Base-by-base conservation (phyloP, 2,329 filamentous ascomycete species). In the Phaeosphaeriaceae sp. region DNA sequence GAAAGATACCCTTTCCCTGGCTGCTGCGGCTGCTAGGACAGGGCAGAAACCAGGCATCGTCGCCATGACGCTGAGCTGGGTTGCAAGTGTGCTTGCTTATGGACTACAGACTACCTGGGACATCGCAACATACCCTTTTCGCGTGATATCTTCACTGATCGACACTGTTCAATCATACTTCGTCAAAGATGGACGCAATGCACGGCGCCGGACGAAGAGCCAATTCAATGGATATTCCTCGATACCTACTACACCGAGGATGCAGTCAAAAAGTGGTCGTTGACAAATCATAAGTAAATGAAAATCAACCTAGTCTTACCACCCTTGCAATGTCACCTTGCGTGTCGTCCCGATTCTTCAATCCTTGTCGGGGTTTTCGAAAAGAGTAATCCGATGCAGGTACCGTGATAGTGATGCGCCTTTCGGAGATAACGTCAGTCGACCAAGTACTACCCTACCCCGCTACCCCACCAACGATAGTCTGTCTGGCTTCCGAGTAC, bases 1-100 rank as follows among this genome's bases (percentile, higher is more conserved):
- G 15, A 87, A 89, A 61, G 93, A 97, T 69, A 90, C 92, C 3
- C 85, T 97, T 48, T 87, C 91, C 0, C 82, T 97, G n/a, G 92
- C 92, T 2, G 91, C 90, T 0, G 91, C 91, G 1, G 89, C 89
- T 10, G 78, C 75, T 22, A 67, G 75, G 32, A 74, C 70, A 3
- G 75, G 80, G 32, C 73, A 75, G 43, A 66, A 64, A 6, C 74
- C 77, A 5, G 75, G 78, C 5, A 47, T 79, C 6, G 47, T 76
- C 7, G 61, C 69, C 0, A 64, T 67, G 32, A 54, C 67, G 1
- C 49, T 77, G 13, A 73, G 66, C 13, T 78, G 75, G 74, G 42
- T 72, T 17, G 62, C 64, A 11, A 62, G 56, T 24, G 19, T 69
- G 0, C 55, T 71, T 30, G 70, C 59, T 10, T 67, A 64, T 40